Conservation (phyloP, 2,329 filamentous ascomycete species). For the Cercospora beticola region DNA sequence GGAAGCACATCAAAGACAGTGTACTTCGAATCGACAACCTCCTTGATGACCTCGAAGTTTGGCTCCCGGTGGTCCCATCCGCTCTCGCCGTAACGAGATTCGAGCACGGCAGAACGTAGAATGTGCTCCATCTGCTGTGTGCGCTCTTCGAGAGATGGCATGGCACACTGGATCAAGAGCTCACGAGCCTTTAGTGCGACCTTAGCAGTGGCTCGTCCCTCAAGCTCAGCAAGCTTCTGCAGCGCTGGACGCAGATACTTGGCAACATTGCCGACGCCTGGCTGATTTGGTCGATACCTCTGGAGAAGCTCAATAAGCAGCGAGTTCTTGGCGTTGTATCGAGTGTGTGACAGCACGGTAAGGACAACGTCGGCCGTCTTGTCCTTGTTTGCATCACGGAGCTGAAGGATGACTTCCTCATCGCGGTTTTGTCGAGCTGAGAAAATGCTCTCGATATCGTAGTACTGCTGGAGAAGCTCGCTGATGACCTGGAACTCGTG, state of each 20-base stretch:
- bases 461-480: conserved; percentile 76
- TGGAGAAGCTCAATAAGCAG: conserved; percentile 88
- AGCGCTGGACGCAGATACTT: conserved; percentile 83
- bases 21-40: conserved; percentile 97
- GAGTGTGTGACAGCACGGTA: conserved; percentile 89
- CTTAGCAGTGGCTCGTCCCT: conserved; percentile 84
- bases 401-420: conserved; percentile 88
- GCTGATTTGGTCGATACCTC: conserved; percentile 92
- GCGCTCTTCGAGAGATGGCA: conserved; percentile 94
- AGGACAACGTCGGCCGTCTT: conserved; percentile 82
- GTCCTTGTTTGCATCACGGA: conserved; percentile 95
- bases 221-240: conserved; percentile 84
- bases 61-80: conserved; percentile 96
- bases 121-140: conserved; percentile 98
- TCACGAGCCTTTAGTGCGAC: conserved; percentile 96
- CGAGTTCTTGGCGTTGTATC: conserved; percentile 90
- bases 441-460: conserved; percentile 81
- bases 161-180: conserved; percentile 92
- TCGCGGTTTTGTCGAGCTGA: conserved; percentile 80
- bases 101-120: conserved; percentile 87
- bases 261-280: conserved; percentile 80
- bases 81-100: conserved; percentile 96
- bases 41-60: conserved; percentile 85
- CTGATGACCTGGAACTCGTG: conserved; percentile 85
- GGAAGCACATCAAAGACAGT: conserved; percentile 96